Evolutionary conservation across 306 rosid genomes (phyloP), one percentile per base, ranked within the genome.

Genomic region (Medicago arabica): DNA sequence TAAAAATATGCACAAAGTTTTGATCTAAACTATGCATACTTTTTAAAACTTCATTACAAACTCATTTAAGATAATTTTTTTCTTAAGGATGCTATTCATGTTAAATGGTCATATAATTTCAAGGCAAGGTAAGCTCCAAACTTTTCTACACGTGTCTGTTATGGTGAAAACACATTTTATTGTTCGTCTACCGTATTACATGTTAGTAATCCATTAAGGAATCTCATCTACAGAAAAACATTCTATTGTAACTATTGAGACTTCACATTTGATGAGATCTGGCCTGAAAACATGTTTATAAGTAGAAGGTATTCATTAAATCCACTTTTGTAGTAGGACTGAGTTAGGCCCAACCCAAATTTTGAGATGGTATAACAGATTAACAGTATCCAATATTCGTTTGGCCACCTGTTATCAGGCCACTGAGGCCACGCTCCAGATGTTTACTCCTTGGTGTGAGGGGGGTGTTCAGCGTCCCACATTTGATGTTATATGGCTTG

Each of bases 131-230:
- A 49, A 67, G 17, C 70, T 67, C 58, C 49, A 19, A 73, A 72
- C 51, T 28, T 71, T 31, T 39, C 47, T 17, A 1, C 21, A 6
- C 16, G 15, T 59, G 49, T 71, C 67, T 61, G 51, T n/a, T 25
- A 71, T 39, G 9, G 31, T 71, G 66, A 61, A 40, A 60, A n/a
- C 7, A 2, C 18, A 28, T 10, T 71, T 71, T 78, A 28, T 21
- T 65, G 54, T 53, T 41, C 41, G 54, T 51, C 18, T 64, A 14
- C 11, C 64, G 59, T 60, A 65, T 79, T 63, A n/a, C 46, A 66
- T 72, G 53, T n/a, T 57, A 58, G 58, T 47, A 25, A 74, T 57
- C 65, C 64, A 47, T 28, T 16, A 44, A 31, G 54, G 44, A 73
- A 34, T 61, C 28, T 2, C 34, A 38, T 58, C 17, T 38, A 50